phyloP scores from a whole-genome alignment of 2,329 filamentous ascomycete genomes.

The Aspergillus hiratsukae region DNA sequence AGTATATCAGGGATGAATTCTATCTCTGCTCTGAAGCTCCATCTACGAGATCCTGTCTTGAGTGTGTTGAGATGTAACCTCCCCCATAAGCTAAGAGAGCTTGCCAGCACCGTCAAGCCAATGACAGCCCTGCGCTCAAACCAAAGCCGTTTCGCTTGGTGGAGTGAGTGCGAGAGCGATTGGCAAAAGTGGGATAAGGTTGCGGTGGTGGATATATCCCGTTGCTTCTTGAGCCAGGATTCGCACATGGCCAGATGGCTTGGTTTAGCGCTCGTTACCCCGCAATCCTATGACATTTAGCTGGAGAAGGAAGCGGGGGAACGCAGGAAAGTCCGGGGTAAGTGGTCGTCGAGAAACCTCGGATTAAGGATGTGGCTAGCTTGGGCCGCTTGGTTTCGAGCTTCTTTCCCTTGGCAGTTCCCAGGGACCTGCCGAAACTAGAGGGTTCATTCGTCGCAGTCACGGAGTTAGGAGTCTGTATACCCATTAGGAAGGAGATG shows the following conservation, averaged over 20 bases:
- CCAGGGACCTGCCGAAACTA: neutral
- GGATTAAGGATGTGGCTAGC: neutral
- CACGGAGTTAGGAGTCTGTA: neutral
- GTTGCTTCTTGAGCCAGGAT: neutral
- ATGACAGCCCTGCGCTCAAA: neutral
- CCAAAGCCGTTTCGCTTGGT: neutral
- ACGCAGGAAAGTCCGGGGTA: neutral
- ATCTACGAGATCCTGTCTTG: too few species aligned
- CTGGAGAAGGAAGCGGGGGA: neutral
- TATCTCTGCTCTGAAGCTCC: too few species aligned
- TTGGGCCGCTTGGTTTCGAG: neutral
- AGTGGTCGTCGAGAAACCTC: neutral
- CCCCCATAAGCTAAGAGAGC: neutral
- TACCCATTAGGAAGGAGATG: neutral
- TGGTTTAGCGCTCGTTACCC: neutral
- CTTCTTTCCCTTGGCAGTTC: neutral
- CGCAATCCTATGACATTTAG: neutral
- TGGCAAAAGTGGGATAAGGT: neutral
- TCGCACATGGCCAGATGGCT: neutral
- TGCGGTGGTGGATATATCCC: neutral
- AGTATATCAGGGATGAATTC: too few species aligned
- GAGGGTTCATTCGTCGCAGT: neutral
- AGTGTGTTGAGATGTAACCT: neutral
- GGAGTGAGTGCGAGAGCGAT: neutral
- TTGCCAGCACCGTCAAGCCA: neutral